A percentile compares a stretch with the other conserved stretches of the same genome.
Evolutionary conservation across 2,329 filamentous ascomycete species (phyloP).

Genomic region (Beauveria brongniartii): DNA sequence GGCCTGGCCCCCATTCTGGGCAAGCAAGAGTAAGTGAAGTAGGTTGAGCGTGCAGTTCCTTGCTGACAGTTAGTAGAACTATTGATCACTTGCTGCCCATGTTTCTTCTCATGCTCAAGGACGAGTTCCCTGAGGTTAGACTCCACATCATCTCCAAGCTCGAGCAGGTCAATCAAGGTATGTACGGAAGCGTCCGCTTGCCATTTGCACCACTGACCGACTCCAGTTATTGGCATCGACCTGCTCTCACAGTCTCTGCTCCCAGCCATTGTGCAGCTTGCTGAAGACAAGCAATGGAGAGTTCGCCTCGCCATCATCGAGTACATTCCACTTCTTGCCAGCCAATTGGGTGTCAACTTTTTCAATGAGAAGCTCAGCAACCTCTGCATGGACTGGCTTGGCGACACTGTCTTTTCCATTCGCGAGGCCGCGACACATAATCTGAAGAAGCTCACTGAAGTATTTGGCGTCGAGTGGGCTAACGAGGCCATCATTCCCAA

Average conservation of each 20-base stretch:
- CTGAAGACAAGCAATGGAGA: conserved; percentile 98
- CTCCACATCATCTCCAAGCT: conserved; percentile 99
- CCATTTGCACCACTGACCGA: background rate
- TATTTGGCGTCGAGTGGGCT: conserved; percentile 97
- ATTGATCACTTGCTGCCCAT: conserved; percentile 95
- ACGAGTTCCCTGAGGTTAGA: conserved; percentile 95
- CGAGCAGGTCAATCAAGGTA: conserved; percentile 93
- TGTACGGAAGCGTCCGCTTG: conserved; percentile 16
- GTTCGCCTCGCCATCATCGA: conserved; percentile 97
- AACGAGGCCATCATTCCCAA: conserved; percentile 96
- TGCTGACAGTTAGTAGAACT: conserved; percentile 50
- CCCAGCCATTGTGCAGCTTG: conserved; percentile 92
- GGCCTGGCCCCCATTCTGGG: conserved; percentile 93
- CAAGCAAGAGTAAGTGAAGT: conserved; percentile 75
- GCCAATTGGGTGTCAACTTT: conserved; percentile 92
- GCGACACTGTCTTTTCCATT: conserved; percentile 97
- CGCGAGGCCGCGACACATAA: conserved; percentile 96
- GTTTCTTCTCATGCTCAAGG: conserved; percentile 99
- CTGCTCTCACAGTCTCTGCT: conserved; percentile 92
- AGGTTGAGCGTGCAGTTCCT: background rate
- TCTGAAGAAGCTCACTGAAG: conserved; percentile 95
- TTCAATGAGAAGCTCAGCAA: conserved; percentile 96
- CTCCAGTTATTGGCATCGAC: conserved; percentile 88
- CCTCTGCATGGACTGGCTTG: conserved; percentile 97
- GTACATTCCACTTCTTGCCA: conserved; percentile 93